phyloP scores from a whole-genome alignment of 805 yeast species.

The Lipomyces oligophaga region DNA sequence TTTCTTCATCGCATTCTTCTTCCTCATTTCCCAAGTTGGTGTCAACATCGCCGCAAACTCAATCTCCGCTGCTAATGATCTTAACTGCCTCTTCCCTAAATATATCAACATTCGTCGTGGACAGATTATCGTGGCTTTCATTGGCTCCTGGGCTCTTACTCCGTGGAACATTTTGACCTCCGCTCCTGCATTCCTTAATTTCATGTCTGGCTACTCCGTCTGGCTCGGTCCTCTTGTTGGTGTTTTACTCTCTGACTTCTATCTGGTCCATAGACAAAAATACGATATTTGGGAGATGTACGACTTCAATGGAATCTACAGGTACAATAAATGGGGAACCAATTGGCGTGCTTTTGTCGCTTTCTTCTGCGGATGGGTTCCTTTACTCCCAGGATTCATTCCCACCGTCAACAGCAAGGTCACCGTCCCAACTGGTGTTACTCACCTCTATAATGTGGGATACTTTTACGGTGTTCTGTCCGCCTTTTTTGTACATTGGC shows the following conservation, averaged over 20 bases:
- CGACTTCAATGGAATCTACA: slow-evolving; percentile 42
- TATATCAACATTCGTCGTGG: slow-evolving; percentile 48
- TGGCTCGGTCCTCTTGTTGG: slow-evolving; percentile 44
- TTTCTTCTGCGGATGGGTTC: slow-evolving; percentile 38
- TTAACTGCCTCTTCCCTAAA: slow-evolving; percentile 45
- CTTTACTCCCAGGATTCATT: slow-evolving; percentile 31
- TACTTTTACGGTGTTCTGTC: slow-evolving; percentile 64
- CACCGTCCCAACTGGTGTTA: slow-evolving; percentile 64
- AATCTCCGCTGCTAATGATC: slow-evolving; percentile 42
- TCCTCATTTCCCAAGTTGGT: slow-evolving; percentile 68
- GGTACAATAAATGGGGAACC: slow-evolving; percentile 44
- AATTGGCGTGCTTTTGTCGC: slow-evolving; percentile 44
- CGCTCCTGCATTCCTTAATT: slow-evolving; percentile 39
- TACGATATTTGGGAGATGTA: slow-evolving; percentile 45
- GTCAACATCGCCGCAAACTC: slow-evolving; percentile 56
- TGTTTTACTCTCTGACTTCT: slow-evolving; percentile 42
- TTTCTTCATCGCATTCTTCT: slow-evolving; percentile 37
- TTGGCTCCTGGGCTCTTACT: slow-evolving; percentile 38
- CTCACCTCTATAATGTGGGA: slow-evolving; percentile 49
- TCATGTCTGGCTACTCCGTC: slow-evolving; percentile 42
- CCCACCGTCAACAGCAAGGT: slow-evolving; percentile 25
- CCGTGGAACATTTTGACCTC: slow-evolving; percentile 45
- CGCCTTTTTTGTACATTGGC: slow-evolving; percentile 50
- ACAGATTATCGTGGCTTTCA: slow-evolving; percentile 40
- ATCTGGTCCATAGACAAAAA: slow-evolving; percentile 42